A percentile compares a stretch with the other conserved stretches of the same genome.
phyloP scores from a whole-genome alignment of 1,139 yeast species.

The Lodderomyces jiufengensis region DNA sequence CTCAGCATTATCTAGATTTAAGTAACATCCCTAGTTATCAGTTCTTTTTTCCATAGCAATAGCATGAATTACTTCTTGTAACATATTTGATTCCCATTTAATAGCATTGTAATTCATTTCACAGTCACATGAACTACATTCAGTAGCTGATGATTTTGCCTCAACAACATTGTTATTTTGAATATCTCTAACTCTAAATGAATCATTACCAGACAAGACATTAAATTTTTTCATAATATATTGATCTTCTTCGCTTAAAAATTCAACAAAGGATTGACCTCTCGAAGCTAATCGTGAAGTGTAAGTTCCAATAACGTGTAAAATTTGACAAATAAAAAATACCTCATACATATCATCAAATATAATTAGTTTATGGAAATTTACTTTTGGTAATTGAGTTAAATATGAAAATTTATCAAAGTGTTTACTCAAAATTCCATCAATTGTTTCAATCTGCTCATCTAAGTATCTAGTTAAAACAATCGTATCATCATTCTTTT shows the following conservation, averaged over 20 bases:
- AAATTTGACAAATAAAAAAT: slow-evolving; percentile 16
- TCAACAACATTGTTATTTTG: no score
- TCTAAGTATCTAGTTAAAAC: slow-evolving; percentile 9
- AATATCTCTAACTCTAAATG: no score
- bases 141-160: no score
- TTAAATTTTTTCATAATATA: background rate
- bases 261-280: slow-evolving; percentile 19
- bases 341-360: slow-evolving; percentile 17
- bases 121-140: no score
- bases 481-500: background rate
- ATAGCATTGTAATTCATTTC: slow-evolving; percentile 18
- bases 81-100: slow-evolving; percentile 22
- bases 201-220: background rate
- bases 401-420: slow-evolving; percentile 1
- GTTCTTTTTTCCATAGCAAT: background rate
- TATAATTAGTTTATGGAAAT: slow-evolving; percentile 16
- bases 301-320: slow-evolving; percentile 20
- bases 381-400: slow-evolving; percentile 9
- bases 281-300: slow-evolving; percentile 20
- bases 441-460: slow-evolving; percentile 14
- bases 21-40: slow-evolving; percentile 15
- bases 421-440: slow-evolving; percentile 10
- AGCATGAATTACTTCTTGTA: slow-evolving; percentile 16
- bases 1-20: slow-evolving; percentile 58
- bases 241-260: slow-evolving; percentile 18